phyloP scores from a whole-genome alignment of 2,329 filamentous ascomycete species.

The Colletotrichum gigasporum region DNA sequence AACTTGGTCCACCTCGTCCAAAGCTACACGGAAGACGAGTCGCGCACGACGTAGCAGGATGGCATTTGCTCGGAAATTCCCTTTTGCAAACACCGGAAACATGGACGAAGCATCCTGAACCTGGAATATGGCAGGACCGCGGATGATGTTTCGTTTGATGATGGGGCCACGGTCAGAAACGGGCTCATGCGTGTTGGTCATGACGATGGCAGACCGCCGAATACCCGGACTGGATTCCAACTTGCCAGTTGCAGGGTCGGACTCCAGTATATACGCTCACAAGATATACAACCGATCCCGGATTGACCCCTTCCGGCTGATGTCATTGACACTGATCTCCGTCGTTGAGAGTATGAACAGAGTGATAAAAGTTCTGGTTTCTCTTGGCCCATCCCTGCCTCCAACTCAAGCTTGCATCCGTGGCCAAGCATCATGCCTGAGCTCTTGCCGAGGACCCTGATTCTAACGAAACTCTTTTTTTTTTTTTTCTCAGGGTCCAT shows the following conservation, averaged over 20 bases:
- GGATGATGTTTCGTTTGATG: not conserved
- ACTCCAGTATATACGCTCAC: too few relatives aligned
- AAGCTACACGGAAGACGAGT: conserved; percentile 6
- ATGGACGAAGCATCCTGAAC: not conserved
- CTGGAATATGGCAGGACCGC: not conserved
- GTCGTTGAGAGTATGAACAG: not conserved
- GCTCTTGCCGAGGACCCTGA: not conserved
- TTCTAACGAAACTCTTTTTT: not conserved
- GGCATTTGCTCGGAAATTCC: not conserved
- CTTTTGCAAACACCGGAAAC: not conserved
- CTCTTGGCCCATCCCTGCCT: not conserved
- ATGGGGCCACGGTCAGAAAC: not conserved
- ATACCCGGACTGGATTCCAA: too few relatives aligned
- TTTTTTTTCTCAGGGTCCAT: too few relatives aligned
- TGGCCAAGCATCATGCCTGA: not conserved
- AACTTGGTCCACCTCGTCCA: conserved; percentile 42
- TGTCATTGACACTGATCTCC: not conserved
- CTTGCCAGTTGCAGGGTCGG: too few relatives aligned
- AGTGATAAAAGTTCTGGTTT: not conserved
- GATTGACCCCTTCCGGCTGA: not conserved
- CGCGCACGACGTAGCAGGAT: not conserved
- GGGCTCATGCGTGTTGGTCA: not conserved
- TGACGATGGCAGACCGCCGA: too few relatives aligned
- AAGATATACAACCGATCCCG: not conserved
- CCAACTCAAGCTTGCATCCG: not conserved